phyloP scores from a whole-genome alignment of 352 stramenopile species.

The Thraustochytrium striatum region DNA sequence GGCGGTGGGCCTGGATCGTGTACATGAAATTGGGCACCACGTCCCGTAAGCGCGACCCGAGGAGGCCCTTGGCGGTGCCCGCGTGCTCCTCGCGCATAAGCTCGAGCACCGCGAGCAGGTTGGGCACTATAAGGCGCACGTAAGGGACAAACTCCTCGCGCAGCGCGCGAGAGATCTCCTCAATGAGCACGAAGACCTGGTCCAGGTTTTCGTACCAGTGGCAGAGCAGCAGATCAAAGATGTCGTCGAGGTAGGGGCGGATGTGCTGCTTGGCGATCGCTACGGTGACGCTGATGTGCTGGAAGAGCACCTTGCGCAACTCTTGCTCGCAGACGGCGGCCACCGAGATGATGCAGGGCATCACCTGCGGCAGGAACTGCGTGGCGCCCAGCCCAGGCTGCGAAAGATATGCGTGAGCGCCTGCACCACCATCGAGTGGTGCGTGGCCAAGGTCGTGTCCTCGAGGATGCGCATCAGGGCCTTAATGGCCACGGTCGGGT shows the following conservation, averaged over 20 bases:
- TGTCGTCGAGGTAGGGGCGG: constrained; percentile 88
- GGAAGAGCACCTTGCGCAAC: constrained; percentile 55
- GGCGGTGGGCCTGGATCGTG: too few species aligned
- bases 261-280: constrained; percentile 59
- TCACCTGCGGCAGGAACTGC: constrained; percentile 91
- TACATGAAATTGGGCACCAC: too few species aligned
- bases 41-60: too few species aligned
- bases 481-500: constrained; percentile 93
- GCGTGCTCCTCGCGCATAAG: constrained; percentile 29
- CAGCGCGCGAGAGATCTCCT: constrained; percentile 63
- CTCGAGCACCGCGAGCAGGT: constrained; percentile 75
- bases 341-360: constrained; percentile 93
- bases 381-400: constrained; percentile 86
- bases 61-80: constrained; percentile 11
- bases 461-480: constrained; percentile 91
- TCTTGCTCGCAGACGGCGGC: constrained; percentile 74
- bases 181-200: constrained; percentile 90
- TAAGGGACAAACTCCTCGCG: constrained; percentile 82
- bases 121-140: constrained; percentile 76
- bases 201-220: constrained; percentile 93
- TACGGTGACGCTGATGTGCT: constrained; percentile 50
- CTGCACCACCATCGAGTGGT: constrained; percentile 95
- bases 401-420: constrained; percentile 99
- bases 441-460: constrained; percentile 85
- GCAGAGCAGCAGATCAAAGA: constrained; percentile 90